Conservation (phyloP, 179 eudicot species). For the Corrigiola litoralis region DNA sequence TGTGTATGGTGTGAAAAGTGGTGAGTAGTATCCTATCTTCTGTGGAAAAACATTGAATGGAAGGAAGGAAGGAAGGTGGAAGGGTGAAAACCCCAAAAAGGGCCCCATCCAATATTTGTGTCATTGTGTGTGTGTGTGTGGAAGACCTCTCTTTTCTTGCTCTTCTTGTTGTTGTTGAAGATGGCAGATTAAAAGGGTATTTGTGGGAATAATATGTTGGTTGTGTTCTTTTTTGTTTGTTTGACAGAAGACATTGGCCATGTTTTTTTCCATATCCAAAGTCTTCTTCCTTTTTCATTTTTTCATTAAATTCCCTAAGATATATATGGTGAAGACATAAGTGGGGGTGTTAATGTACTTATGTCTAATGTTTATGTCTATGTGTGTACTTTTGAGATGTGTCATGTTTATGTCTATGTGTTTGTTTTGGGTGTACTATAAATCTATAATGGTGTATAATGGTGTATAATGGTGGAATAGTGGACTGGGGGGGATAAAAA, state of each 20-base stretch:
- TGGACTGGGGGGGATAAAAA: no score
- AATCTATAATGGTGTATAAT: no score
- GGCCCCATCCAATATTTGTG: constrained; percentile 18
- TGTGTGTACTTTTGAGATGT: no score
- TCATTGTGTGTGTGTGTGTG: constrained; percentile 14
- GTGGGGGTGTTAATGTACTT: no score
- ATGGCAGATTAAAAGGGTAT: constrained; percentile 21
- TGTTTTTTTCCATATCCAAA: constrained; percentile 16
- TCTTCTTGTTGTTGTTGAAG: constrained; percentile 27
- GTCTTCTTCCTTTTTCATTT: no score
- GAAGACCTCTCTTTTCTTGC: no score
- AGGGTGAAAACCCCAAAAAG: constrained; percentile 33
- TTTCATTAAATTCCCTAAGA: no score
- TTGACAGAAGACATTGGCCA: constrained; percentile 22
- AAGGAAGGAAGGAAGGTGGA: not conserved
- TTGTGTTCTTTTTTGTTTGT: not conserved
- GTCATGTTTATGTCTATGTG: no score
- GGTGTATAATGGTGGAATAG: no score
- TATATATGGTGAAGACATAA: no score
- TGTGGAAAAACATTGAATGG: constrained; percentile 30
- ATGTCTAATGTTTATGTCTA: no score
- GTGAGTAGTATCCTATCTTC: not conserved
- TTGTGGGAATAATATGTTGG: constrained; percentile 7
- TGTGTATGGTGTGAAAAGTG: constrained; percentile 8
- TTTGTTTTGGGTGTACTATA: no score